These are phyloP conservation scores for Penicillium psychrosexuale DNA, from an alignment of 2,329 filamentous ascomycete genomes.

Conservation along the genomic window DNA sequence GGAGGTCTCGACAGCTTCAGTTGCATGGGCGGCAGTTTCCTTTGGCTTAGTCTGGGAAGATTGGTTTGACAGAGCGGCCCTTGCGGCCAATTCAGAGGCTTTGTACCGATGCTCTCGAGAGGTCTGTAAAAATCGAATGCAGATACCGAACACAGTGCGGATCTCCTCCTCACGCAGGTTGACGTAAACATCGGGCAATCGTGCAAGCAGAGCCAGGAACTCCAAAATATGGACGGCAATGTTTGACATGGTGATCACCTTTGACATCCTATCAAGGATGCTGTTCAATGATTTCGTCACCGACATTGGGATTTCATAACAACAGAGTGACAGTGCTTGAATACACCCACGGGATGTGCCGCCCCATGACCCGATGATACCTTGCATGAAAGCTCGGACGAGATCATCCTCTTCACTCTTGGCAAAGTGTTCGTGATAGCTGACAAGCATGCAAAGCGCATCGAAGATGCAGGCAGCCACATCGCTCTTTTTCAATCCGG, in stretches of 20 bases:
- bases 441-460: constrained; percentile 79
- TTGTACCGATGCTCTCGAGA: constrained; percentile 61
- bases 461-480: constrained; percentile 87
- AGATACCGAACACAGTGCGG: constrained; percentile 90
- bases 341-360: constrained; percentile 89
- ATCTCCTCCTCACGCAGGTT: constrained; percentile 92
- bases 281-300: constrained; percentile 80
- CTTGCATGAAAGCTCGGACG: constrained; percentile 79
- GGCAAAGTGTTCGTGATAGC: constrained; percentile 81
- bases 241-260: constrained; percentile 89
- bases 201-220: constrained; percentile 84
- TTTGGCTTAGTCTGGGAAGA: constrained; percentile 32
- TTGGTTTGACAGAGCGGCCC: constrained; percentile 28
- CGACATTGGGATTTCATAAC: constrained; percentile 85
- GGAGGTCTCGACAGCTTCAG: constrained; percentile 37
- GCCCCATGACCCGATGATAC: constrained; percentile 74
- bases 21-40: constrained; percentile 37
- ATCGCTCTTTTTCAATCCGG: constrained; percentile 79
- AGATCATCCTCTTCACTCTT: constrained; percentile 87
- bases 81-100: constrained; percentile 31
- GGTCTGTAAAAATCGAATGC: constrained; percentile 87
- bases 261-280: constrained; percentile 88
- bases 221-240: constrained; percentile 94
- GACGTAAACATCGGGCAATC: constrained; percentile 77
- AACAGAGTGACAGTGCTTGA: constrained; percentile 90